These are phyloP conservation scores for Adansonia grandidieri DNA, from an alignment of 441 rosid genomes.

Conservation along the genomic window DNA sequence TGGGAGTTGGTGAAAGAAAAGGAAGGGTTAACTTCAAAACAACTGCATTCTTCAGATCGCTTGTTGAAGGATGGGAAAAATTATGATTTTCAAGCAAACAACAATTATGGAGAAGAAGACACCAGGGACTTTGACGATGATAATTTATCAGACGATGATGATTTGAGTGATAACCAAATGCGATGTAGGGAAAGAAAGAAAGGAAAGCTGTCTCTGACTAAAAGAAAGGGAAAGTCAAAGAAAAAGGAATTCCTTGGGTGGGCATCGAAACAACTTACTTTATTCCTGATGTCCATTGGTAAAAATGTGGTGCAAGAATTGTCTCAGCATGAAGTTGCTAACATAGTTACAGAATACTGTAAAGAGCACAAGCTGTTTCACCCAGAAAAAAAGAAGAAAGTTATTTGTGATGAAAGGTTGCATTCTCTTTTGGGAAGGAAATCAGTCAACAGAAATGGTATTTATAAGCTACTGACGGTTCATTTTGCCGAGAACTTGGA, in stretches of 20 bases:
- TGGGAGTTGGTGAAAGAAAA: slow-evolving; percentile 56
- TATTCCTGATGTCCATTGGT: slow-evolving; percentile 49
- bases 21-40: slow-evolving; percentile 43
- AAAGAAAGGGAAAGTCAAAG: slow-evolving; percentile 23
- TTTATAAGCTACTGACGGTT: slow-evolving; percentile 43
- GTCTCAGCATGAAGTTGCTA: slow-evolving; percentile 40
- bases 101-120: slow-evolving; percentile 29
- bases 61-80: slow-evolving; percentile 41
- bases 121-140: slow-evolving; percentile 33
- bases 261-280: slow-evolving; percentile 48
- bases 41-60: slow-evolving; percentile 45
- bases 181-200: slow-evolving; percentile 20
- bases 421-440: slow-evolving; percentile 47
- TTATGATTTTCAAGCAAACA: slow-evolving; percentile 9
- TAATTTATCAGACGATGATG: slow-evolving; percentile 26
- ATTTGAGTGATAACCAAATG: slow-evolving; percentile 8
- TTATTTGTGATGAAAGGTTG: slow-evolving; percentile 52
- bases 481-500: slow-evolving; percentile 53
- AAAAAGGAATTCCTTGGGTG: slow-evolving; percentile 45
- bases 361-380: slow-evolving; percentile 44
- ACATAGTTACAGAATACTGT: slow-evolving; percentile 44
- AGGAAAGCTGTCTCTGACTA: background rate
- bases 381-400: slow-evolving; percentile 43
- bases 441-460: slow-evolving; percentile 35
- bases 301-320: slow-evolving; percentile 40